Evolutionary conservation across 192 early-diverging fungal species (phyloP).

Genomic region (Coemansia sp.): DNA sequence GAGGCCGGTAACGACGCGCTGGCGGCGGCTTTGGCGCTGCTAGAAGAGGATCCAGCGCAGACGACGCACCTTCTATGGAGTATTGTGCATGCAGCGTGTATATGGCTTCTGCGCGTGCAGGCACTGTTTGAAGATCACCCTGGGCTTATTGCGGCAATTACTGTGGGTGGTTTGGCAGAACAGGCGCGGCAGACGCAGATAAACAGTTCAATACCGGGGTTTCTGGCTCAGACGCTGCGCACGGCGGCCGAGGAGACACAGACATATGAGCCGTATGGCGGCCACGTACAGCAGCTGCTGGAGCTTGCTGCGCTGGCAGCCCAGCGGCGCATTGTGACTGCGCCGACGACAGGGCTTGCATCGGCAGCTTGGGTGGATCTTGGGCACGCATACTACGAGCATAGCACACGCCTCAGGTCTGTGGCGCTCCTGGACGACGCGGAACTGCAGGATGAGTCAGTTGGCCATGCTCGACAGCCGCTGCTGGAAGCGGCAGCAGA

Average conservation of each 20-base stretch:
- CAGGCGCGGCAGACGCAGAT: neutral
- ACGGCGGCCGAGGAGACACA: constrained; percentile 7
- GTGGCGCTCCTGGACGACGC: neutral
- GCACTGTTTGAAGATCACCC: constrained; percentile 11
- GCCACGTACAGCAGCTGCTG: constrained; percentile 8
- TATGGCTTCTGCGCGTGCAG: constrained; percentile 16
- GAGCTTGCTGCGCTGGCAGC: constrained; percentile 25
- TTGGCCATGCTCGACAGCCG: neutral
- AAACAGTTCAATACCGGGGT: constrained; percentile 5
- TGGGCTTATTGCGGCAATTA: neutral
- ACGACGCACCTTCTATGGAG: constrained; percentile 61
- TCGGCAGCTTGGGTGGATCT: constrained; percentile 43
- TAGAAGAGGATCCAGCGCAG: neutral
- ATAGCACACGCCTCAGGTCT: constrained; percentile 2
- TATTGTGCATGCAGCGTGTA: constrained; percentile 59
- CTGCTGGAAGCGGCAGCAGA: constrained; percentile 28
- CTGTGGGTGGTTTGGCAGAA: constrained; percentile 4
- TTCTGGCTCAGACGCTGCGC: constrained; percentile 15
- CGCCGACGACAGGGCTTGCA: constrained; percentile 19
- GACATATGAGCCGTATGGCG: neutral
- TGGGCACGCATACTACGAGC: constrained; percentile 26
- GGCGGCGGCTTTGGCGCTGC: neutral
- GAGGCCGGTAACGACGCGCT: constrained; percentile 58
- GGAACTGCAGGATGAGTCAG: neutral
- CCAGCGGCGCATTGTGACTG: constrained; percentile 20